These are phyloP conservation scores for Brasenia schreberi DNA, from an alignment of 164 flowering plant species.

Conservation along the genomic window DNA sequence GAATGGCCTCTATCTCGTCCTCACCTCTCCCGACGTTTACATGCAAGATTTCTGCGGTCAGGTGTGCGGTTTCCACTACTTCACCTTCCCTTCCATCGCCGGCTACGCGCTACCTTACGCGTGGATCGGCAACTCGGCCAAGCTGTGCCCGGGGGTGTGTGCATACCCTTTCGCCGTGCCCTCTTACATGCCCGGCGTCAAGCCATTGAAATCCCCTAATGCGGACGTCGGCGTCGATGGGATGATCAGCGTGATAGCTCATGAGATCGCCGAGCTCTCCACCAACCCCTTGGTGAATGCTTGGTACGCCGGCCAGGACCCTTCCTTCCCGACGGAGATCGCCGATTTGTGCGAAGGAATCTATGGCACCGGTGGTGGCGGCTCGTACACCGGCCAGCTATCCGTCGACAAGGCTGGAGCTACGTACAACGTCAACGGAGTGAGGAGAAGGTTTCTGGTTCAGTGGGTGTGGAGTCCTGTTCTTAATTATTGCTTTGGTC, in stretches of 20 bases:
- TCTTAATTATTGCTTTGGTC: conserved; percentile 72
- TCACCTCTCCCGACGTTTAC: conserved; percentile 68
- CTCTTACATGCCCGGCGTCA: conserved; percentile 44
- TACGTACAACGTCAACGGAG: conserved; percentile 80
- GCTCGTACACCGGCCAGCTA: conserved; percentile 83
- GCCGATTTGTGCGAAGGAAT: conserved; percentile 90
- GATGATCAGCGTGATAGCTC: conserved; percentile 71
- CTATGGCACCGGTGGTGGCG: conserved; percentile 79
- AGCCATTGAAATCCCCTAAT: conserved; percentile 68
- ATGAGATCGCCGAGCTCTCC: conserved; percentile 89
- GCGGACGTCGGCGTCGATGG: conserved; percentile 81
- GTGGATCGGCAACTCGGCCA: conserved; percentile 86
- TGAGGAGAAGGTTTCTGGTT: conserved; percentile 63
- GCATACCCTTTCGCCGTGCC: conserved; percentile 79
- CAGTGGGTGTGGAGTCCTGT: conserved; percentile 94
- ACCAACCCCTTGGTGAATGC: conserved; percentile 89
- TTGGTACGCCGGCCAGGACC: conserved; percentile 93
- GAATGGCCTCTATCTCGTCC: conserved; percentile 58
- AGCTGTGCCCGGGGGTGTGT: conserved; percentile 64
- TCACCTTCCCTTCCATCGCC: conserved; percentile 83
- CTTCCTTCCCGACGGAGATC: conserved; percentile 64
- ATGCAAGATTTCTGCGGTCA: conserved; percentile 78
- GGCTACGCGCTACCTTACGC: conserved; percentile 84
- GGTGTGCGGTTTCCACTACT: conserved; percentile 91
- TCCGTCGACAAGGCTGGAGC: conserved; percentile 42